These are phyloP conservation scores for Amniculicola lignicola DNA, from an alignment of 495 filamentous ascomycete species.

Conservation along the genomic window DNA sequence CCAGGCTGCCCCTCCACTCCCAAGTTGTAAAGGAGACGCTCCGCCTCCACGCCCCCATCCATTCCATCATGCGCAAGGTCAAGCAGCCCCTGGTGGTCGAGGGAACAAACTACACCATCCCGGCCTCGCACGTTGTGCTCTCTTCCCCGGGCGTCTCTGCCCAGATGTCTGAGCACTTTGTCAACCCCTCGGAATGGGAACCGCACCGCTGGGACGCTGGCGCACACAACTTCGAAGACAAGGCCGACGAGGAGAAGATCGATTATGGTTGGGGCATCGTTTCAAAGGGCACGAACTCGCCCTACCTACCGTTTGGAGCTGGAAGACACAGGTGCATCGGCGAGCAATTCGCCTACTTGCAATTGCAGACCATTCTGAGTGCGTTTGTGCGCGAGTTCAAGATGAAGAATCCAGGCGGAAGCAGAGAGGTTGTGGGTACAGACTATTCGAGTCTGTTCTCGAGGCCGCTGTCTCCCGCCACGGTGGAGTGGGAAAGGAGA, in stretches of 20 bases:
- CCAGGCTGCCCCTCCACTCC: conserved; percentile 54
- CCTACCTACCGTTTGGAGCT: conserved; percentile 93
- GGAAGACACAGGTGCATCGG: conserved; percentile 94
- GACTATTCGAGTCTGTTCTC: conserved; percentile 57
- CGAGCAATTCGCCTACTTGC: conserved; percentile 94
- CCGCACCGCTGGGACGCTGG: conserved; percentile 76
- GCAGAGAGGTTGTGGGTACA: conserved; percentile 61
- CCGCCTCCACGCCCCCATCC: conserved; percentile 62
- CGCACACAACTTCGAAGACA: conserved; percentile 44
- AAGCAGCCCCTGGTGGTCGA: conserved; percentile 63
- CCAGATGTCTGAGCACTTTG: conserved; percentile 69
- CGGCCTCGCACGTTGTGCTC: conserved; percentile 70
- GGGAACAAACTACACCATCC: conserved; percentile 75
- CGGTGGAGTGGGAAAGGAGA: conserved; percentile 32
- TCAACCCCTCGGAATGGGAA: conserved; percentile 76
- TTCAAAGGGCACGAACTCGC: conserved; percentile 78
- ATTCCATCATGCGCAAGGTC: conserved; percentile 60
- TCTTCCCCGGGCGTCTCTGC: conserved; percentile 77
- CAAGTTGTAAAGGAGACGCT: conserved; percentile 62
- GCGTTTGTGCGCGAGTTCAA: conserved; percentile 72
- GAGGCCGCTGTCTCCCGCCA: conserved; percentile 17
- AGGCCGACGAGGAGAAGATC: conserved; percentile 66
- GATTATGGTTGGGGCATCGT: conserved; percentile 95
- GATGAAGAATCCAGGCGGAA: conserved; percentile 67
- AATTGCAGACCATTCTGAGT: conserved; percentile 81